phyloP scores from a whole-genome alignment of 1,139 yeast genomes.

The Nakaseomyces delphensis region DNA sequence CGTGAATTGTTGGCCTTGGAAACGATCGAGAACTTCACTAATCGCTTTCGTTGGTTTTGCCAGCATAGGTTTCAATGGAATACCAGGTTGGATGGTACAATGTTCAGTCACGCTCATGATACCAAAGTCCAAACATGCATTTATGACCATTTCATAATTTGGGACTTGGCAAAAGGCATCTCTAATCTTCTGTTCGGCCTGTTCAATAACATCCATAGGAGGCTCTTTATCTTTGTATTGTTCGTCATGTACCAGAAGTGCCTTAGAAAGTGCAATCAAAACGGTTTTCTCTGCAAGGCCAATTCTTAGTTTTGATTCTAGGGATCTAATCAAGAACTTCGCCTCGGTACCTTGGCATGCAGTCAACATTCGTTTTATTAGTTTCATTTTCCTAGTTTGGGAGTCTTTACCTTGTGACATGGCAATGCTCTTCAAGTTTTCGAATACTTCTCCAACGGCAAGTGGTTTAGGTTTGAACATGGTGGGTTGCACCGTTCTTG shows the following conservation, averaged over 20 bases:
- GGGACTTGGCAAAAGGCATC: conserved; percentile 91
- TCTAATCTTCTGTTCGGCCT: conserved; percentile 70
- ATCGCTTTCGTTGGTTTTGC: conserved; percentile 96
- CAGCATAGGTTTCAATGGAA: conserved; percentile 94
- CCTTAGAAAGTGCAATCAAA: conserved; percentile 73
- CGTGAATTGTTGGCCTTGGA: conserved; percentile 76
- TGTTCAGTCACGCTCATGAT: conserved; percentile 54
- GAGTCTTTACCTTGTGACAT: conserved; percentile 74
- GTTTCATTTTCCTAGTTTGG: conserved; percentile 63
- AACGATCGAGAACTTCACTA: conserved; percentile 79
- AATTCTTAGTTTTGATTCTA: conserved; percentile 88
- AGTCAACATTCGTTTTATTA: conserved; percentile 75
- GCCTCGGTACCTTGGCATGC: conserved; percentile 88
- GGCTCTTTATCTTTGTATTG: conserved; percentile 13
- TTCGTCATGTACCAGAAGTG: conserved; percentile 56
- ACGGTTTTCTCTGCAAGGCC: conserved; percentile 94
- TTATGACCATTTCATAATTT: conserved; percentile 71
- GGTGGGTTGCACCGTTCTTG: conserved; percentile 77
- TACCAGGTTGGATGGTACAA: conserved; percentile 77
- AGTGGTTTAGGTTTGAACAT: conserved; percentile 88
- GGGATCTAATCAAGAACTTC: conserved; percentile 75
- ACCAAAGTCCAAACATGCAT: conserved; percentile 59
- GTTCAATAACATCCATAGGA: conserved; percentile 34
- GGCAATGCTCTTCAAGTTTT: conserved; percentile 69
- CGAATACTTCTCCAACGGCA: conserved; percentile 64